phyloP scores from a whole-genome alignment of 495 filamentous ascomycete species.

The Geopyxis carbonaria region DNA sequence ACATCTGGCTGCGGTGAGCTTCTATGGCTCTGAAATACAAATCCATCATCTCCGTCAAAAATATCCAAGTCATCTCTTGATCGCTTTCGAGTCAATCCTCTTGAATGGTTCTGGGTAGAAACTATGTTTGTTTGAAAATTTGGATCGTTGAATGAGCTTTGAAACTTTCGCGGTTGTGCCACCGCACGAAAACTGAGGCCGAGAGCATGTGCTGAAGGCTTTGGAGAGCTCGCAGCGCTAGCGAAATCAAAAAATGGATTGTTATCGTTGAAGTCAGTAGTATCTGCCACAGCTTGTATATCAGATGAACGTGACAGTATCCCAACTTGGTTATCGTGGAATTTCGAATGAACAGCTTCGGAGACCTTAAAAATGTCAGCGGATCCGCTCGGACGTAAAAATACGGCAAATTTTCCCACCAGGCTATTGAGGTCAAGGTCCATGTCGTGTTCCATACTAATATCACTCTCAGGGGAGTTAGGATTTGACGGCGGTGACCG shows the following conservation, averaged over 20 bases:
- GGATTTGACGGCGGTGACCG: not conserved
- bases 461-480: slow-evolving; percentile 3
- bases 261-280: not conserved
- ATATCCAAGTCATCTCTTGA: not conserved
- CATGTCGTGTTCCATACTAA: slow-evolving; percentile 2
- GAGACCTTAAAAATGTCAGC: no score
- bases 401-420: no score
- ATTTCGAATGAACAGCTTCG: no score
- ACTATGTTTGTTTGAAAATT: no score
- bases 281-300: no score
- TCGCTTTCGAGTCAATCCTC: not conserved
- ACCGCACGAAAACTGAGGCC: no score
- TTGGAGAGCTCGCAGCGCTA: slow-evolving; percentile 6
- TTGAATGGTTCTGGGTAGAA: not conserved
- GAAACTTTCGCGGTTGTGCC: not conserved
- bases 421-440: not conserved
- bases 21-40: not conserved
- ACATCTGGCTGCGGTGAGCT: not conserved
- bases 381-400: no score
- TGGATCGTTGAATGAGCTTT: slow-evolving; percentile 1
- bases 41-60: not conserved
- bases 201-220: not conserved
- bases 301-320: no score
- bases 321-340: no score
- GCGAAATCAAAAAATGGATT: slow-evolving; percentile 2